Base-by-base conservation (phyloP, 2,329 filamentous ascomycete genomes). In the Biscogniauxia sp. region DNA sequence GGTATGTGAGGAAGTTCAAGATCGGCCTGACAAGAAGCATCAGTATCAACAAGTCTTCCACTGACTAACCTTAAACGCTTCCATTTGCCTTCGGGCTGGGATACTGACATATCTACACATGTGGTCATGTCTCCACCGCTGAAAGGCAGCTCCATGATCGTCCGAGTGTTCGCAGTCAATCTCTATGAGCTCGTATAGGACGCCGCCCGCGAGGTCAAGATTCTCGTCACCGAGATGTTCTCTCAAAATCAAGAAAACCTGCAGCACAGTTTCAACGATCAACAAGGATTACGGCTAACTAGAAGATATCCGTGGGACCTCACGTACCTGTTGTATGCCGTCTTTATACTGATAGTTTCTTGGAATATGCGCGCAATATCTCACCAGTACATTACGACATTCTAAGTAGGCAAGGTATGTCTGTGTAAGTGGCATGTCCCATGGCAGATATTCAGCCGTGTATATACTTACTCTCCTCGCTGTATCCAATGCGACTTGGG, bases 171-270 rank as follows among this genome's bases (percentile, higher is more conserved):
- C 71, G 56, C 76, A 79, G 64, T 80, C 78, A 37, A 80, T 71
- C 64, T 80, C 79, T 41, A 81, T 80, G 59, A 80, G 66, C 64
- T 81, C 79, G 61, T 81, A 79, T 7, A 80, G 70, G 3, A 80
- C 79, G 5, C 78, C 79, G 32, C 76, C 75, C 13, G 78, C 76
- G 20, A 77, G 66, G 52, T 79, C 77, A 37, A 80, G 67, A 58
- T 78, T 77, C 61, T 80, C 77, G 54, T 80, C 78, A 8, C 78
- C 78, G 45, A 80, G 72, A 64, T 78, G 76, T 53, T 80, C 76
- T 55, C 77, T 72, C 17, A 80, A 66, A 45, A 79, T 71, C 13
- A 79, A 67, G 59, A 80, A 79, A 19, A 79, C 72, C 76, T 78
- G 49, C 28, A 23, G 7, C 11, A 28, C 11, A 15, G 45, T 32